Evolutionary conservation across 176 grass and related monocot species (phyloP).

Genomic region (Aechmea fasciata): DNA sequence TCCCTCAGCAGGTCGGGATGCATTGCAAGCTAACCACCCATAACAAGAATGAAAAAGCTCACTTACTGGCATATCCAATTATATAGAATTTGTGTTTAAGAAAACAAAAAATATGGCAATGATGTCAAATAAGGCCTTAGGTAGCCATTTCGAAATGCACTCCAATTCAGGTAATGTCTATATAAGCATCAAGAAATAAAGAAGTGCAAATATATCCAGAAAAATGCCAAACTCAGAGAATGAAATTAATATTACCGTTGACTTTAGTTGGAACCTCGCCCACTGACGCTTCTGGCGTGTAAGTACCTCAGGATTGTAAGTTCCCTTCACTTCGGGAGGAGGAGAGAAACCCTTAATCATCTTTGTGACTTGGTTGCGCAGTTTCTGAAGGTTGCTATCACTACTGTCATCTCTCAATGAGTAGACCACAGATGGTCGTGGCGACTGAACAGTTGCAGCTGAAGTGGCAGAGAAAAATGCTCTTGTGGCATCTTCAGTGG

Average conservation of each 20-base stretch:
- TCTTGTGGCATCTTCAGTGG: constrained; percentile 61
- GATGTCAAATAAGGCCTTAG: too few species aligned
- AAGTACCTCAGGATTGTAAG: constrained; percentile 90
- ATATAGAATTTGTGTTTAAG: too few species aligned
- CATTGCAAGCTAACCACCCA: too few species aligned
- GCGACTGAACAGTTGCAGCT: constrained; percentile 47
- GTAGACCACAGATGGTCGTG: constrained; percentile 51
- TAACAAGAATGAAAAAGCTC: too few species aligned
- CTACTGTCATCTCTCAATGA: constrained; percentile 51
- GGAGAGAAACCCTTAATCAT: constrained; percentile 69
- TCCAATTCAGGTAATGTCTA: too few species aligned
- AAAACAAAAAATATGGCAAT: too few species aligned
- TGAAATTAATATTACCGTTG: constrained; percentile 44
- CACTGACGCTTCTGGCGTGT: constrained; percentile 89
- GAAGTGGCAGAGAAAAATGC: constrained; percentile 57
- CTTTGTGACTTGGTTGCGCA: constrained; percentile 68
- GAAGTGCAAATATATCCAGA: too few species aligned
- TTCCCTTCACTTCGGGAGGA: constrained; percentile 50
- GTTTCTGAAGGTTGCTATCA: constrained; percentile 62
- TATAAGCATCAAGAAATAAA: too few species aligned
- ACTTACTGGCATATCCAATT: too few species aligned
- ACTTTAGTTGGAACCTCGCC: constrained; percentile 83
- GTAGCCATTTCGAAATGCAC: too few species aligned
- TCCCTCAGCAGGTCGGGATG: too few species aligned
- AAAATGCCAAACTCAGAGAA: background rate